phyloP scores from a whole-genome alignment of 1,139 yeast genomes.

The Geotrichum bryndzae region DNA sequence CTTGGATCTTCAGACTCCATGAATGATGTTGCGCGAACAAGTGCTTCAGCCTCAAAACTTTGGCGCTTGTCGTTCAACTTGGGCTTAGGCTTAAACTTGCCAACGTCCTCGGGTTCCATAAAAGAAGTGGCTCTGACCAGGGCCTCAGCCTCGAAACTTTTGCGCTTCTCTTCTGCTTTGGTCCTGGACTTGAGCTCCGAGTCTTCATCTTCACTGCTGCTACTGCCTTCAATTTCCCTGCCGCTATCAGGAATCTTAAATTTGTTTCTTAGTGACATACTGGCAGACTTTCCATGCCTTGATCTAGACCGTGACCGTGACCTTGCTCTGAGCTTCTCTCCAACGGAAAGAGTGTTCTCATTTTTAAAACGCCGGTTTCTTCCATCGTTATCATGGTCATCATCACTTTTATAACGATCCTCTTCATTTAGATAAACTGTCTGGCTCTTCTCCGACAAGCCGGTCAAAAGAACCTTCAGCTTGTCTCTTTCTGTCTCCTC shows the following conservation, averaged over 20 bases:
- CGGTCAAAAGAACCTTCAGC: slow-evolving; percentile 35
- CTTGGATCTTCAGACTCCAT: slow-evolving; percentile 20
- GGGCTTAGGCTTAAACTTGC: slow-evolving; percentile 12
- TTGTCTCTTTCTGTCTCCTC: slow-evolving; percentile 20
- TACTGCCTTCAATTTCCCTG: slow-evolving; percentile 5
- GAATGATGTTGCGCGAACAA: slow-evolving; percentile 5
- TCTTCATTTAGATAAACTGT: slow-evolving; percentile 30
- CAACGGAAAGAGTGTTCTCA: neutral
- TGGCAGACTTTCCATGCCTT: neutral
- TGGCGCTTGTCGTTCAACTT: neutral
- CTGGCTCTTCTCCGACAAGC: slow-evolving; percentile 32
- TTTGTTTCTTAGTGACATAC: slow-evolving; percentile 24
- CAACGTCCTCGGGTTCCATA: slow-evolving; percentile 21
- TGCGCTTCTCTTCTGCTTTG: neutral
- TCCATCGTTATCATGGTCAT: slow-evolving; percentile 38
- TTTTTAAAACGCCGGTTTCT: slow-evolving; percentile 24
- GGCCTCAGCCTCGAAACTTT: slow-evolving; percentile 6
- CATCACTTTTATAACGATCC: neutral
- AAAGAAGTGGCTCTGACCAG: slow-evolving; percentile 4
- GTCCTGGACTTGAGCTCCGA: neutral
- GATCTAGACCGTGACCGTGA: slow-evolving; percentile 7
- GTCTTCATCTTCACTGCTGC: neutral
- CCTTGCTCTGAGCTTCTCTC: neutral
- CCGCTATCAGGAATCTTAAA: slow-evolving; percentile 23
- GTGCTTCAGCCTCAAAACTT: slow-evolving; percentile 7